Evolutionary conservation across 352 stramenopile genomes (phyloP).

Genomic region (Globisporangium solare): DNA sequence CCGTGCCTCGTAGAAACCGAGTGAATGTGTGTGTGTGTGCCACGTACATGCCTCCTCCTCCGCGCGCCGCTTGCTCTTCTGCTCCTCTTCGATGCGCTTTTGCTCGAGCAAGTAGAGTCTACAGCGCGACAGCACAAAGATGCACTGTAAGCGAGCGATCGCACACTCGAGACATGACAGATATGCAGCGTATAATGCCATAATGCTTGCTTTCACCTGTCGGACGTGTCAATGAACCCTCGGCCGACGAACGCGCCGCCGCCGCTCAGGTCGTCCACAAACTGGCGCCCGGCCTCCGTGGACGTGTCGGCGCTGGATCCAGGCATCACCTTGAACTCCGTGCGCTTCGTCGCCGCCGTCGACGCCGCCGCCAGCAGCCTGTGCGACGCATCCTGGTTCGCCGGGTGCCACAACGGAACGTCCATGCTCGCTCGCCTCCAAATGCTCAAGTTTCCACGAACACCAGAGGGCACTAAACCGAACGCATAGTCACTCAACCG

Average conservation of each 20-base stretch:
- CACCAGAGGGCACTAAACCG: neutral
- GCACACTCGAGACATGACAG: too few species aligned
- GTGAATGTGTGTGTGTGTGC: neutral
- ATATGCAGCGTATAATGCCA: neutral
- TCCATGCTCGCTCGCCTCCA: conserved; percentile 32
- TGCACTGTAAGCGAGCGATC: neutral
- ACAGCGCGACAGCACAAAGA: neutral
- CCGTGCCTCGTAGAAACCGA: too few species aligned
- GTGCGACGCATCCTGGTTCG: conserved; percentile 50
- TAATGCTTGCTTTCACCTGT: conserved; percentile 23
- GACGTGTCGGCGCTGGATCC: conserved; percentile 52
- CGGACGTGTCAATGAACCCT: conserved; percentile 68
- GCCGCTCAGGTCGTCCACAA: conserved; percentile 42
- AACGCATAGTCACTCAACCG: neutral
- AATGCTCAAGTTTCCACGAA: neutral
- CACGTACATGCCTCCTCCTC: conserved; percentile 32
- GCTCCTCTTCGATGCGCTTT: conserved; percentile 37
- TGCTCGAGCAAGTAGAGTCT: conserved; percentile 69
- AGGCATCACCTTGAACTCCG: conserved; percentile 66
- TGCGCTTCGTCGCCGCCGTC: conserved; percentile 25
- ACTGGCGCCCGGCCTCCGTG: conserved; percentile 58
- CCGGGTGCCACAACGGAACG: conserved; percentile 68
- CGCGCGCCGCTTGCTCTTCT: conserved; percentile 24
- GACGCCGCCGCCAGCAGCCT: conserved; percentile 20
- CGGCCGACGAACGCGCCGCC: conserved; percentile 34